phyloP scores from a whole-genome alignment of 2,329 filamentous ascomycete genomes.

The Claviceps capensis region DNA sequence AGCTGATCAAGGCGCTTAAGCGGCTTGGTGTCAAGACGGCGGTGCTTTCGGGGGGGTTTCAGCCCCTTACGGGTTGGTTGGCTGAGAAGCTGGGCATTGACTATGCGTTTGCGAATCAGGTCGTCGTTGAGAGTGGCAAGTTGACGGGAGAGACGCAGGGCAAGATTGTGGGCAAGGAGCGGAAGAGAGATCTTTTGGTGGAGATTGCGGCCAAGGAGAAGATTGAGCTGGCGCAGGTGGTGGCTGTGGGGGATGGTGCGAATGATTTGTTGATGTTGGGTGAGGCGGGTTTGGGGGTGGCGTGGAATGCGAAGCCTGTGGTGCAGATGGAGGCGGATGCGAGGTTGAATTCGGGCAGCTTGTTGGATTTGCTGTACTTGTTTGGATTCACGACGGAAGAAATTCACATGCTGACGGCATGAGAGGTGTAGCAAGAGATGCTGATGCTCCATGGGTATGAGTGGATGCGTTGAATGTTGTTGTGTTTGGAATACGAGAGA shows the following conservation, averaged over 20 bases:
- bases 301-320: slow-evolving; percentile 72
- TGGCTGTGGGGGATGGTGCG: slow-evolving; percentile 70
- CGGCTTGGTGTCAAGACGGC: slow-evolving; percentile 74
- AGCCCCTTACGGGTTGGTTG: slow-evolving; percentile 78
- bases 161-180: slow-evolving; percentile 60
- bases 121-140: slow-evolving; percentile 45
- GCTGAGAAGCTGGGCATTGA: slow-evolving; percentile 70
- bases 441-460: too few relatives aligned
- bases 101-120: slow-evolving; percentile 78
- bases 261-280: slow-evolving; percentile 74
- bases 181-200: slow-evolving; percentile 57
- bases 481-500: too few relatives aligned
- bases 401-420: slow-evolving; percentile 15
- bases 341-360: slow-evolving; percentile 54
- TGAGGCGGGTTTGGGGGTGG: slow-evolving; percentile 61
- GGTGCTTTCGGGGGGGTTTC: slow-evolving; percentile 84
- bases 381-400: slow-evolving; percentile 60
- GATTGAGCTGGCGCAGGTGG: slow-evolving; percentile 49
- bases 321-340: slow-evolving; percentile 68
- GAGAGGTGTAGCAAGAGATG: neutral
- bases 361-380: slow-evolving; percentile 60
- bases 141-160: slow-evolving; percentile 63
- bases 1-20: slow-evolving; percentile 62
- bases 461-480: too few relatives aligned
- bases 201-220: slow-evolving; percentile 57